Evolutionary conservation across 2,329 filamentous ascomycete species (phyloP).

Genomic region (Microcyclosporella mali): DNA sequence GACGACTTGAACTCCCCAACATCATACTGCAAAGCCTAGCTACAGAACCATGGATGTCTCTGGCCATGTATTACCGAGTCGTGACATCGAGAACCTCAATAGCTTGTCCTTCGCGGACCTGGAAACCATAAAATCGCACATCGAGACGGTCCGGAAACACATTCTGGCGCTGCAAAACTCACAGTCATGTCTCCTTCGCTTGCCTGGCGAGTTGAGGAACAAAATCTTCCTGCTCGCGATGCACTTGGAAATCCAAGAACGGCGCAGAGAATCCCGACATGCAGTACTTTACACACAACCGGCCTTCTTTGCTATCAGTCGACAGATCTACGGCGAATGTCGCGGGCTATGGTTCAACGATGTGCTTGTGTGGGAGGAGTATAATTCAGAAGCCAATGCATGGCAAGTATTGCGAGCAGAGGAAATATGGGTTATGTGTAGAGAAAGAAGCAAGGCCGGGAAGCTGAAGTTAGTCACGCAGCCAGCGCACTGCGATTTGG

Average conservation of each 20-base stretch:
- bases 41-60: neutral
- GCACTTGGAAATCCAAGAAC: slow-evolving; percentile 13
- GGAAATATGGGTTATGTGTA: slow-evolving; percentile 8
- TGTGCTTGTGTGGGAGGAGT: slow-evolving; percentile 19
- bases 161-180: slow-evolving; percentile 17
- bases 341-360: slow-evolving; percentile 14
- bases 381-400: neutral
- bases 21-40: neutral
- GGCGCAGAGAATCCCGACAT: slow-evolving; percentile 5
- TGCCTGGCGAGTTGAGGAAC: slow-evolving; percentile 16
- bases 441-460: slow-evolving; percentile 7
- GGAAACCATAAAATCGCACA: slow-evolving; percentile 11
- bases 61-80: neutral
- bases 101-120: slow-evolving; percentile 13
- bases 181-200: slow-evolving; percentile 11
- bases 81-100: slow-evolving; percentile 5
- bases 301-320: slow-evolving; percentile 11
- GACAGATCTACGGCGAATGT: slow-evolving; percentile 14
- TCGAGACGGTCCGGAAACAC: slow-evolving; percentile 14
- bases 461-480: slow-evolving; percentile 12
- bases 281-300: slow-evolving; percentile 11
- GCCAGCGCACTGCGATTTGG: slow-evolving; percentile 13
- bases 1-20: neutral
- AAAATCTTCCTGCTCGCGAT: slow-evolving; percentile 15
- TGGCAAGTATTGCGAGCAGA: slow-evolving; percentile 10